phyloP scores from a whole-genome alignment of 177 flowering plant genomes.

The Telopea speciosissima region DNA sequence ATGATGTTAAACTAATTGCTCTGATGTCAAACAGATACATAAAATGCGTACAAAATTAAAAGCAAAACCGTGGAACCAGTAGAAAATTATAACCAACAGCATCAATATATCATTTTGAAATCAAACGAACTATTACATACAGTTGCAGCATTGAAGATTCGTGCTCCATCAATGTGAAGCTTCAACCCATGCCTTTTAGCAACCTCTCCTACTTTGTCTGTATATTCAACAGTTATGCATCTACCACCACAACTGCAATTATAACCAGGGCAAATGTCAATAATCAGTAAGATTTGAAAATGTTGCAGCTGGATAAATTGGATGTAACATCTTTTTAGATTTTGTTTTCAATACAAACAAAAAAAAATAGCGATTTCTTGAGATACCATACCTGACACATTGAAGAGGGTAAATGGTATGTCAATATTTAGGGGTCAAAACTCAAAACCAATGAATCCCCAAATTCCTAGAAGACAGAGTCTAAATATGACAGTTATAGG shows the following conservation, averaged over 20 bases:
- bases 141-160: constrained; percentile 80
- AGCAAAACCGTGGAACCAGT: not conserved
- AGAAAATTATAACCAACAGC: no score
- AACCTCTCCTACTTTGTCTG: constrained; percentile 72
- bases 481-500: no score
- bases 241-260: constrained; percentile 76
- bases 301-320: not conserved
- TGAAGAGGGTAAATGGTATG: no score
- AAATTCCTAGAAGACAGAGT: no score
- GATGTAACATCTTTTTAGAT: not conserved
- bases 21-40: not conserved
- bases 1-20: not conserved
- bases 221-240: constrained; percentile 74
- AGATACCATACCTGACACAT: not conserved
- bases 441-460: no score
- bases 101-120: not conserved
- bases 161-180: constrained; percentile 95
- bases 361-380: not conserved
- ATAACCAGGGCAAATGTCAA: not conserved
- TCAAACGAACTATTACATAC: constrained; percentile 37
- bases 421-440: no score
- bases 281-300: not conserved
- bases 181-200: constrained; percentile 80
- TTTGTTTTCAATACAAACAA: not conserved
- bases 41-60: not conserved